These are phyloP conservation scores for Wickerhamiella brachini DNA, from an alignment of 805 yeast genomes.

Conservation along the genomic window DNA sequence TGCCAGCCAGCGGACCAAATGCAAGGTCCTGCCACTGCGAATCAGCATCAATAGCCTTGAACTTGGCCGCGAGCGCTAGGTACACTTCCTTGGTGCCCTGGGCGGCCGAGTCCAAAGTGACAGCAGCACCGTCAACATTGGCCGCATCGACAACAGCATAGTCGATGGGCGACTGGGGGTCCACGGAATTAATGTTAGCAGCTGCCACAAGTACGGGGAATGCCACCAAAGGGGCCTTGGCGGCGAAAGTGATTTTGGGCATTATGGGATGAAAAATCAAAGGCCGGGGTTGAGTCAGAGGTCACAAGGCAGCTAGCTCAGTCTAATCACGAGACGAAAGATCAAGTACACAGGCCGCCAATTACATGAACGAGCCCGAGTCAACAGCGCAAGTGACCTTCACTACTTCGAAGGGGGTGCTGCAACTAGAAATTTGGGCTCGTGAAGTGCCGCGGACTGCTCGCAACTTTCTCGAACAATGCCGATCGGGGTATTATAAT, in stretches of 20 bases:
- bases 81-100: conserved; percentile 36
- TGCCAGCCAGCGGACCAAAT: conserved; percentile 51
- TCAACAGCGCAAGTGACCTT: conserved; percentile 33
- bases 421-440: conserved; percentile 55
- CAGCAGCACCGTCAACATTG: conserved; percentile 33
- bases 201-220: conserved; percentile 71
- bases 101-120: conserved; percentile 23
- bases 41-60: conserved; percentile 38
- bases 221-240: conserved; percentile 73
- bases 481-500: conserved; percentile 31
- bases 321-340: too few species aligned
- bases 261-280: not conserved
- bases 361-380: conserved; percentile 13
- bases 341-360: too few species aligned
- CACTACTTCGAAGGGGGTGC: conserved; percentile 42
- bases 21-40: conserved; percentile 50
- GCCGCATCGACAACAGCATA: conserved; percentile 64
- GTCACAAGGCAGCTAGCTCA: too few species aligned
- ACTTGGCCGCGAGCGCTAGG: conserved; percentile 25
- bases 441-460: conserved; percentile 44
- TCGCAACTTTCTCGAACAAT: conserved; percentile 35
- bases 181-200: conserved; percentile 46
- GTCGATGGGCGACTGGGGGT: conserved; percentile 32
- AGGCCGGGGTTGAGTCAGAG: not conserved
- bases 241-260: conserved; percentile 48